Evolutionary conservation across 352 stramenopile genomes (phyloP), one percentile per base, ranked within the genome.

Genomic region (Phytophthora sojae): DNA sequence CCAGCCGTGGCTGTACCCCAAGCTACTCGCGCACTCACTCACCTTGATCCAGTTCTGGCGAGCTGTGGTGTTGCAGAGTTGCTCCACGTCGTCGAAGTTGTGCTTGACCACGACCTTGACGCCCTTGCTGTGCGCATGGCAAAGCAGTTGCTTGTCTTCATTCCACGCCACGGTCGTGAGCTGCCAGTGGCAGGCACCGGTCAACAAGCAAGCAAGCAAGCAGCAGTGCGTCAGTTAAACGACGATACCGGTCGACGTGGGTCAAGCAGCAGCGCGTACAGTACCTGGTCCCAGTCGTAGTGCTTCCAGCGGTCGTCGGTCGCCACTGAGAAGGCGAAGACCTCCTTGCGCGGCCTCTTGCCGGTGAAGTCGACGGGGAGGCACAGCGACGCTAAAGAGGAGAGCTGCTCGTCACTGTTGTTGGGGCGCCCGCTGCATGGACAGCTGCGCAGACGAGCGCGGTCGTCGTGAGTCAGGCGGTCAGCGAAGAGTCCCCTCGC

Each of bases 131-230:
- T 96, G 89, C 7, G 89, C 89, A 61, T 94, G 81, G 39, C 89
- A 96, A 8, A 96, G 77, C 64, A 96, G 67, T 23, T 90, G 73
- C 69, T 93, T 92, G 75, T 96, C 83, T 37, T 88, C 75, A 29
- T 96, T 94, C 89, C 89, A 96, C 30, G 89, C 89, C 29, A 96
- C 81, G 0, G 89, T 96, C 17, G 89, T 96, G 26, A 95, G 68
- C 75, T 91, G 35, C 19, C 29, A 50, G 17, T 14, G 30, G 30
- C 30, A 35, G 30, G 30, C 30, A 35, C 6, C 30, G 30, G 30
- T 2, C 30, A 35, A 35, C 30, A 35, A 35, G 30, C 35, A 44
- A 5, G 9, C 35, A 44, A 26, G 6, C 35, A 44, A 14, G 9
- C 35, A 44, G 35, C 35, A 44, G 35, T 44, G 11, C 4, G 35